phyloP scores from a whole-genome alignment of 2,329 filamentous ascomycete species.

The Stagonosporopsis vannaccii region DNA sequence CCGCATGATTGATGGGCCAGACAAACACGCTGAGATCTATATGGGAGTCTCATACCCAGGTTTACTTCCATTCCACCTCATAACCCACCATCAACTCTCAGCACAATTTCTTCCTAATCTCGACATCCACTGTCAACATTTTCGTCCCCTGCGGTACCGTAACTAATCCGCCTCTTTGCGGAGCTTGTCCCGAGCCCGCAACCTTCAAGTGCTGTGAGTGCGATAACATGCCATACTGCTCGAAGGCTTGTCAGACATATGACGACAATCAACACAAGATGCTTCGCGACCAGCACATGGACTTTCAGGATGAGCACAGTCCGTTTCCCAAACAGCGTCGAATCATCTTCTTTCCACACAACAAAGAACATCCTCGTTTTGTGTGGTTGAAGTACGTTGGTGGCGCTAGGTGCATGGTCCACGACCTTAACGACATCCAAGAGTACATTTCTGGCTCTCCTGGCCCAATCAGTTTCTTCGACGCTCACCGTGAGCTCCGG shows the following conservation, averaged over 20 bases:
- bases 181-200: not conserved
- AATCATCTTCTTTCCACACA: conserved; percentile 8
- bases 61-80: not conserved
- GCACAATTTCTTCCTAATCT: too few species aligned
- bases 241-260: conserved; percentile 19
- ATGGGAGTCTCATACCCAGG: too few species aligned
- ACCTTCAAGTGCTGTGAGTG: conserved; percentile 15
- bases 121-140: not conserved
- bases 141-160: not conserved
- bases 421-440: not conserved
- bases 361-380: conserved; percentile 4
- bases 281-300: conserved; percentile 21
- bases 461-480: not conserved
- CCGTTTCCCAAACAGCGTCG: not conserved
- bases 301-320: not conserved
- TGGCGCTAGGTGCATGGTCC: not conserved
- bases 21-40: too few species aligned
- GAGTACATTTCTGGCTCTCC: not conserved
- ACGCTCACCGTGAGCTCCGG: not conserved
- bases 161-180: not conserved
- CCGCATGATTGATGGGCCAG: too few species aligned
- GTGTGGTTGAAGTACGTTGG: conserved; percentile 1
- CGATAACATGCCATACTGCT: conserved; percentile 25
- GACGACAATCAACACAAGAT: conserved; percentile 22
- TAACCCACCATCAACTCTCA: not conserved